A percentile compares a stretch with the other conserved stretches of the same genome.
Conservation (phyloP, 345 rosid genomes). For the Carallia pectinifolia region DNA sequence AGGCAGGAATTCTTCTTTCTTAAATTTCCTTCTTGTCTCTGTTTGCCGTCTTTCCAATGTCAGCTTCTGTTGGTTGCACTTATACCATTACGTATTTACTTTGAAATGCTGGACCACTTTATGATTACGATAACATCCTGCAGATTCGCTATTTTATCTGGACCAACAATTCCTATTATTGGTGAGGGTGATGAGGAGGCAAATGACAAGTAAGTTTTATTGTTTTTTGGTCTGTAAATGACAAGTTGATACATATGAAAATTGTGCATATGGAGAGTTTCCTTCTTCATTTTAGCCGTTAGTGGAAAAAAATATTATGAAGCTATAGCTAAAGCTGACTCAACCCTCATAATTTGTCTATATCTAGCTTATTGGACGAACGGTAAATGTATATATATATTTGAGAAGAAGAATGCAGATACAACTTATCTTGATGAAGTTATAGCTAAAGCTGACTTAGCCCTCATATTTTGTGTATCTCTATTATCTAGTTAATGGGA, state of each 20-base stretch:
- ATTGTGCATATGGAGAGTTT: not conserved
- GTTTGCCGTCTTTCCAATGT: not conserved
- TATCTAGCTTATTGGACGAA: not conserved
- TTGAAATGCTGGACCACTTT: slow-evolving; percentile 16
- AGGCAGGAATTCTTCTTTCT: slow-evolving; percentile 44
- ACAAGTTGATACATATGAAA: not conserved
- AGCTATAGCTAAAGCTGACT: not conserved
- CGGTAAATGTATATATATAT: not conserved
- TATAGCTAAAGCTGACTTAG: not conserved
- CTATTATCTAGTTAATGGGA: not conserved
- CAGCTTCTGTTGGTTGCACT: slow-evolving; percentile 13
- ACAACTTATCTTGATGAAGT: not conserved
- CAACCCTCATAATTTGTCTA: not conserved
- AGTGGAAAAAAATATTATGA: not conserved
- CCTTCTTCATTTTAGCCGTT: not conserved
- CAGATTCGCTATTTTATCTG: slow-evolving; percentile 93
- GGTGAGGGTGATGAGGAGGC: slow-evolving; percentile 99
- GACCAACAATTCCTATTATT: slow-evolving; percentile 96
- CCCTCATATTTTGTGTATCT: not conserved
- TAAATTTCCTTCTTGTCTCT: slow-evolving; percentile 3
- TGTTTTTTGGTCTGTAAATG: too few species aligned
- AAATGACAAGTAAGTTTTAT: slow-evolving; percentile 69
- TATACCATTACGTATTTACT: slow-evolving; percentile 9
- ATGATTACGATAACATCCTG: slow-evolving; percentile 23
- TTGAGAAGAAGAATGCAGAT: not conserved